phyloP scores from a whole-genome alignment of 2,329 filamentous ascomycete genomes.

The Aspergillus sclerotialis region DNA sequence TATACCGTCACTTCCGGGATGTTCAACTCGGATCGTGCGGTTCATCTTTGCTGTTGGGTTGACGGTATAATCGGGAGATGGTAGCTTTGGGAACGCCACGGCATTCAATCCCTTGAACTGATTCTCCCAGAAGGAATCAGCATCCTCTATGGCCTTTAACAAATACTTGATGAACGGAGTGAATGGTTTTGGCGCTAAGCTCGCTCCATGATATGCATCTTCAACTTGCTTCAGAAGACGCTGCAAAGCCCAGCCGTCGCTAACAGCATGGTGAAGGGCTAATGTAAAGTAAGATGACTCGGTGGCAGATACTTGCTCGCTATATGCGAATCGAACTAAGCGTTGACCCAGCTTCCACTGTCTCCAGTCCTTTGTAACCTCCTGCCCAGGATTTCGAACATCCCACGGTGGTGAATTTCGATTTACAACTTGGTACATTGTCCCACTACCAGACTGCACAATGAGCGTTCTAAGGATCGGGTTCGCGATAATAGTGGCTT shows the following conservation, averaged over 20 bases:
- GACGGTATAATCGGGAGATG: neutral
- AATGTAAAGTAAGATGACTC: slow-evolving; percentile 19
- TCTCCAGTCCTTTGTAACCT: slow-evolving; percentile 5
- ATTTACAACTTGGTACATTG: neutral
- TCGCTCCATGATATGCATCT: slow-evolving; percentile 8
- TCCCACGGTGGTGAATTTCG: slow-evolving; percentile 5
- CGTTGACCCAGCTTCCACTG: neutral
- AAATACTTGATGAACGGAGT: slow-evolving; percentile 43
- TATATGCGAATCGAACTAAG: neutral
- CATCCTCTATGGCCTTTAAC: neutral
- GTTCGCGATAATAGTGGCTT: slow-evolving; percentile 28
- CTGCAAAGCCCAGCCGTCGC: slow-evolving; percentile 36
- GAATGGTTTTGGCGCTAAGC: slow-evolving; percentile 43
- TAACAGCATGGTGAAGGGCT: slow-evolving; percentile 36
- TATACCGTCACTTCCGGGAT: neutral
- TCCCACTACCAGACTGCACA: slow-evolving; percentile 10
- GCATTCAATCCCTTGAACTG: neutral
- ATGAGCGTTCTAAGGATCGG: slow-evolving; percentile 40
- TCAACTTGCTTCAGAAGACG: slow-evolving; percentile 16
- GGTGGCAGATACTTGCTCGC: slow-evolving; percentile 6
- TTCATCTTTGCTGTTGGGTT: neutral
- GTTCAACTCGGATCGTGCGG: neutral
- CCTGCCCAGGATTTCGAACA: slow-evolving; percentile 16
- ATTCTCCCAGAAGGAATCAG: neutral
- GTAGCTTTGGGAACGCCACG: neutral